Conservation (phyloP, 2,329 filamentous ascomycete genomes). For the Fusarium continuum region DNA sequence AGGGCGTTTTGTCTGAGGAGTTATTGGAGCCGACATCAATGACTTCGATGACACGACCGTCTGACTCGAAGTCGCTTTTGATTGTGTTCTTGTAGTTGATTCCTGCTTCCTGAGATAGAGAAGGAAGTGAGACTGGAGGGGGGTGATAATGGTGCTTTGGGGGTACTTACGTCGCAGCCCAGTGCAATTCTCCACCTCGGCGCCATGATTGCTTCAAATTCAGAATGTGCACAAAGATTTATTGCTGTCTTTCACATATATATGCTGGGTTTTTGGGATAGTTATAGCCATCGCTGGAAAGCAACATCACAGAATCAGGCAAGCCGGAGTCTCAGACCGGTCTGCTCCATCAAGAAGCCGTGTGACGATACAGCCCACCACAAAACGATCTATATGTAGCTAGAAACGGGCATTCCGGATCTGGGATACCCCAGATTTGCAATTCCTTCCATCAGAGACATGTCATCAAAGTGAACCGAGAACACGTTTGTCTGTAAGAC, state of each 20-base stretch:
- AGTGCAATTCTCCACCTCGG: slow-evolving; percentile 63
- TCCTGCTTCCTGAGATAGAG: slow-evolving; percentile 72
- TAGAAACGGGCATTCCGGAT: slow-evolving; percentile 23
- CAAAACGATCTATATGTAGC: background rate
- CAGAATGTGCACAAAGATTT: slow-evolving; percentile 6
- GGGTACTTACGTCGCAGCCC: slow-evolving; percentile 61
- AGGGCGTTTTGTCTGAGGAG: slow-evolving; percentile 78
- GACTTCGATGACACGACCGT: slow-evolving; percentile 72
- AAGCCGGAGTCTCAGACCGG: background rate
- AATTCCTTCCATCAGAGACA: background rate
- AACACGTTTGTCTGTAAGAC: background rate
- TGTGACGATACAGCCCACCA: slow-evolving; percentile 7
- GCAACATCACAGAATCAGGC: background rate
- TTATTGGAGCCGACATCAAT: slow-evolving; percentile 78
- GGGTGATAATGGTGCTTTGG: no score
- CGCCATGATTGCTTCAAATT: slow-evolving; percentile 49
- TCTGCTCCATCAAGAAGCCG: background rate
- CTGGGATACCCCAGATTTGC: background rate
- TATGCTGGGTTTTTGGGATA: background rate
- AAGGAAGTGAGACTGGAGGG: no score
- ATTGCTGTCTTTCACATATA: background rate
- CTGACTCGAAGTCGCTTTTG: slow-evolving; percentile 74
- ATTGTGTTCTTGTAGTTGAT: slow-evolving; percentile 81
- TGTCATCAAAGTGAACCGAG: background rate
- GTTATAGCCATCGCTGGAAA: slow-evolving; percentile 1